Base-by-base conservation (phyloP, 129 eudicot genomes). In the Flaveria sonorensis region DNA sequence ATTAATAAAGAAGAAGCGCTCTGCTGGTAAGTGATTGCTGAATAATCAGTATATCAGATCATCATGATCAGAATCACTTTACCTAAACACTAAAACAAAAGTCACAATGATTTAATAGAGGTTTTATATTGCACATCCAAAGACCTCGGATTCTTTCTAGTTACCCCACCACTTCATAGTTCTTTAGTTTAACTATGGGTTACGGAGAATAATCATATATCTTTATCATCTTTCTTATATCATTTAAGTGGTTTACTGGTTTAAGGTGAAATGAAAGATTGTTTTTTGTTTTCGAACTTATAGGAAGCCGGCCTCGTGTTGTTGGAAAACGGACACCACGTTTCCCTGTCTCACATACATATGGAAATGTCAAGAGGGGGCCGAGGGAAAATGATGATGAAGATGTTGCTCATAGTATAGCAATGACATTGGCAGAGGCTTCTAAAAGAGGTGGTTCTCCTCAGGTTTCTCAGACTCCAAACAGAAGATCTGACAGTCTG, bases 241-340 rank as follows among this genome's bases (percentile, higher is more conserved):
- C 28, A 43, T 50, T 72, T 61, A 26, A 60, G 46, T 77, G 47
- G 76, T 72, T 59, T 24, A 57, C 36, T 30, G 36, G 5, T 30
- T 36, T 36, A 36, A 15, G 53, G 4, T 30, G 53, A 70, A 73
- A 72, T 63, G 4, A 52, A 77, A 83, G 21, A 47, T 67, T 70
- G 45, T 60, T 80, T 43, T 75, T 46, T 82, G 60, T 70, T 67
- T 50, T 67, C 52, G 61, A 66, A 72, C 24, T 71, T 80, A 50
- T 71, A 94, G 97, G 92, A 80, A 87, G 74, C 73, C 85, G 86
- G 57, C 89, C 96, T 81, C 95, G 93, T 80, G 97, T 89, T 72
- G 98, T 94, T 77, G 98, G 98, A 53, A 91, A 94, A 86, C 88
- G 98, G 85, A 94, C 98, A 2, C 98, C 97, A 11, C 88, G 98